Base-by-base conservation (phyloP, 2,329 filamentous ascomycete genomes). In the Alternaria arbusti region DNA sequence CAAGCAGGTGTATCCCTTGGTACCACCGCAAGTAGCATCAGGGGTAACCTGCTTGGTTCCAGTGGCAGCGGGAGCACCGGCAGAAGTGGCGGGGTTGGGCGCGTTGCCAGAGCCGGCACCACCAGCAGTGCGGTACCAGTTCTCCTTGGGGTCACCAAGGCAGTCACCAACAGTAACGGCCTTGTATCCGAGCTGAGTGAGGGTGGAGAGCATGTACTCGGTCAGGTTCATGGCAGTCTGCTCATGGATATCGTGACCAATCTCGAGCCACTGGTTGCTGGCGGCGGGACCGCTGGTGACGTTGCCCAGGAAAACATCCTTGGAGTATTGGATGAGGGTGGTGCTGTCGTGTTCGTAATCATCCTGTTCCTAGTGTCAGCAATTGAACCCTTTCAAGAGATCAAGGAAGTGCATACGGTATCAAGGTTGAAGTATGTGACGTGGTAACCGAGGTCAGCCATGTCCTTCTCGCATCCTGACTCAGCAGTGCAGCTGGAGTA, bases 341-440 rank as follows among this genome's bases (percentile, higher is more conserved):
- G 86, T 81, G 5, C 82, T 79, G 63, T 83, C 78, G 55, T 86
- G 83, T 71, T 88, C 85, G 82, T 88, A 89, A 78, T 90, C 88
- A 54, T 87, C 85, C 57, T 59, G 15, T 13, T 40, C 4, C n/a
- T 46, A 17, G 28, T 49, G 28, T 59, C 17, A 25, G 36, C 36
- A 40, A 40, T n/a, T 26, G n/a, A 22, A 17, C 10, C 8, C 12
- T 54, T 20, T 10, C 1, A 15, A 44, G 30, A 22, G 11, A 40
- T 17, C 17, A 8, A 15, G 23, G 44, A 15, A 23, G 10, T 26
- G 22, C 57, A 23, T 59, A 59, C 57, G 1, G 87, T 84, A 72
- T 90, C 88, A 52, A 90, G 80, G 65, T 89, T 86, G 71, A 88
- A 83, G 70, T 87, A 89, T 70, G 87, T 85, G 71, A 89, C 83